A percentile compares a stretch with the other conserved stretches of the same genome.
These are phyloP conservation scores for Phialocephala subalpina DNA, from an alignment of 2,329 filamentous ascomycete species.

Conservation along the genomic window DNA sequence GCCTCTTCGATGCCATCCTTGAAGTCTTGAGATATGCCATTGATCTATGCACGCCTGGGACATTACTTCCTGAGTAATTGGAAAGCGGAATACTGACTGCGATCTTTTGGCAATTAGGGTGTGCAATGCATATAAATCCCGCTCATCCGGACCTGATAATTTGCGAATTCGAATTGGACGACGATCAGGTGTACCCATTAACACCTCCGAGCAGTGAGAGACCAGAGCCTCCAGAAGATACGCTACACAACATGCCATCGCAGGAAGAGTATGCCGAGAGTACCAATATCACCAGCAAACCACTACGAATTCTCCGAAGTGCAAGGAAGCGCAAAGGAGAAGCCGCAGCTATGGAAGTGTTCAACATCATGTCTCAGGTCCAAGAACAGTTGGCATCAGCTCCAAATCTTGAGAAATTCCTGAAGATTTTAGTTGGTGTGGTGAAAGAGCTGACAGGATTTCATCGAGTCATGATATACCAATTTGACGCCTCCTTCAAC, in stretches of 20 bases:
- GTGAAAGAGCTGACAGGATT: slow-evolving; percentile 92
- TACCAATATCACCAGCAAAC: slow-evolving; percentile 78
- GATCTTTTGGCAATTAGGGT: slow-evolving; percentile 57
- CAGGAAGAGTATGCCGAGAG: slow-evolving; percentile 78
- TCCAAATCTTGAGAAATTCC: slow-evolving; percentile 72
- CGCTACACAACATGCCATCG: slow-evolving; percentile 75
- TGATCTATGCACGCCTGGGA: no score
- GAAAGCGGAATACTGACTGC: no score
- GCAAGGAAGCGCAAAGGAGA: slow-evolving; percentile 80
- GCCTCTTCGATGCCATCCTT: not conserved
- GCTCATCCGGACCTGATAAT: slow-evolving; percentile 75
- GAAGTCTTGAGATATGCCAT: not conserved
- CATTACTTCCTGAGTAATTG: no score
- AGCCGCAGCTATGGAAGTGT: slow-evolving; percentile 86
- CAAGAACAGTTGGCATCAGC: slow-evolving; percentile 85
- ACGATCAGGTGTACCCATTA: slow-evolving; percentile 74
- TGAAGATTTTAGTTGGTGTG: slow-evolving; percentile 85
- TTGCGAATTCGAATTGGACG: slow-evolving; percentile 88
- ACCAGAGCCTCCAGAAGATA: slow-evolving; percentile 75
- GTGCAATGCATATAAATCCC: slow-evolving; percentile 80
- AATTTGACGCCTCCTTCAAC: slow-evolving; percentile 85
- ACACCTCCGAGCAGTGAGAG: slow-evolving; percentile 66
- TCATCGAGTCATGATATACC: slow-evolving; percentile 91
- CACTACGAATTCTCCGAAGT: slow-evolving; percentile 78
- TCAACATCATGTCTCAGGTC: slow-evolving; percentile 91